Conservation (phyloP, 1,284 basidiomycete genomes). For the Boletus mariae region DNA sequence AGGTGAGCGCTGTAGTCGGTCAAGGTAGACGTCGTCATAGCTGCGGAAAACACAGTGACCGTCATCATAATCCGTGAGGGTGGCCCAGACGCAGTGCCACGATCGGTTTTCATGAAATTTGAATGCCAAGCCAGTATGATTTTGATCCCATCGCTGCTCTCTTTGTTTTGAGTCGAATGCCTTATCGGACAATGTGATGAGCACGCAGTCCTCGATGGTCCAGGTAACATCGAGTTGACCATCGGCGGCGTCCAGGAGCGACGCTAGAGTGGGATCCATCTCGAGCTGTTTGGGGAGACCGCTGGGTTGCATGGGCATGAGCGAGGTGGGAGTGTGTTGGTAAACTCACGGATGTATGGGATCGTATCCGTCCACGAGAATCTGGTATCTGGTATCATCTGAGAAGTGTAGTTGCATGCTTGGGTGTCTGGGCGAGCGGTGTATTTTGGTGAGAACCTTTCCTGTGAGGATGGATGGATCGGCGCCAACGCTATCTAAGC, state of each 20-base stretch:
- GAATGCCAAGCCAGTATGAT: constrained; percentile 49
- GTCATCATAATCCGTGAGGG: constrained; percentile 47
- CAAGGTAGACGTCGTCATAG: constrained; percentile 58
- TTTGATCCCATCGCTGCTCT: constrained; percentile 50
- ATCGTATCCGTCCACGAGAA: constrained; percentile 60
- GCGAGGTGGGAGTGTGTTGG: not conserved
- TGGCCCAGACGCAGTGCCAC: constrained; percentile 67
- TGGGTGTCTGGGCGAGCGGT: constrained; percentile 52
- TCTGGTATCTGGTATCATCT: constrained; percentile 52
- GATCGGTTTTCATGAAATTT: constrained; percentile 40
- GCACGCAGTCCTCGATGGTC: constrained; percentile 49
- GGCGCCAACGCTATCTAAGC: constrained; percentile 39
- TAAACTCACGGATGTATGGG: constrained; percentile 41
- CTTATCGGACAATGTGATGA: constrained; percentile 54
- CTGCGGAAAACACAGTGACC: constrained; percentile 50
- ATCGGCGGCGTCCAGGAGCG: constrained; percentile 39
- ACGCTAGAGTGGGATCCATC: constrained; percentile 45
- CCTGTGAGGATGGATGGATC: constrained; percentile 49
- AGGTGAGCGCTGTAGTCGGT: constrained; percentile 38
- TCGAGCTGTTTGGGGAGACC: constrained; percentile 58
- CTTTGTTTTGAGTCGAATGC: constrained; percentile 42
- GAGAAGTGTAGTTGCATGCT: constrained; percentile 52
- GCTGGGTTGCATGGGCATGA: constrained; percentile 10
- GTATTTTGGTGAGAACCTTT: constrained; percentile 47
- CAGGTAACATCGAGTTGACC: constrained; percentile 37